Evolutionary conservation across 2,329 filamentous ascomycete genomes (phyloP).

Genomic region (Phialemoniopsis sp.): DNA sequence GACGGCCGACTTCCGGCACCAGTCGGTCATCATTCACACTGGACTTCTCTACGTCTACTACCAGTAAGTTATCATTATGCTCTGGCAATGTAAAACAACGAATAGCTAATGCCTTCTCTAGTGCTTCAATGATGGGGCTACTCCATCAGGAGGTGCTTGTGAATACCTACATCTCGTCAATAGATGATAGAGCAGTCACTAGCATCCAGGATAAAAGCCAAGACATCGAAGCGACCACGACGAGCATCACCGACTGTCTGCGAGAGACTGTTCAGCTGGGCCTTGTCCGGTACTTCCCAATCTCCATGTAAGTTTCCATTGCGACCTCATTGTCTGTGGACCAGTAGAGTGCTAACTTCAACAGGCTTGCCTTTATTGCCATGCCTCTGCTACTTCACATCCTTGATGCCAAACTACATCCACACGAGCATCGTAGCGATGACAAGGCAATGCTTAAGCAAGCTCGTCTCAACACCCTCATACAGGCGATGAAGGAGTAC

Average conservation of each 20-base stretch:
- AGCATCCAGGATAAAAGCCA: constrained; percentile 32
- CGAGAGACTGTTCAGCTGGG: constrained; percentile 38
- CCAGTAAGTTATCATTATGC: too few relatives aligned
- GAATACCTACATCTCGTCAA: too few relatives aligned
- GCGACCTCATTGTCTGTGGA: too few relatives aligned
- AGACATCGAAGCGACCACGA: constrained; percentile 37
- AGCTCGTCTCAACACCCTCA: constrained; percentile 34
- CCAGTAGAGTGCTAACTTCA: too few relatives aligned
- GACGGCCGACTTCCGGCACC: constrained; percentile 24
- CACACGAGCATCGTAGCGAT: constrained; percentile 10
- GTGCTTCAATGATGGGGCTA: constrained; percentile 1
- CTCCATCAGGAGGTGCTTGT: too few relatives aligned
- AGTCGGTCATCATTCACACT: constrained; percentile 38
- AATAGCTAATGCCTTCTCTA: too few relatives aligned
- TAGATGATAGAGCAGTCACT: constrained; percentile 17
- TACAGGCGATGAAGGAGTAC: constrained; percentile 39
- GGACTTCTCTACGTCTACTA: constrained; percentile 47
- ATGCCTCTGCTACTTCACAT: constrained; percentile 29
- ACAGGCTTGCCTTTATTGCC: constrained; percentile 27
- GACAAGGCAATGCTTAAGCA: constrained; percentile 29
- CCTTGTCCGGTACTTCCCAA: constrained; percentile 37
- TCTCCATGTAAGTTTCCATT: constrained; percentile 35
- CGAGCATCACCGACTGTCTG: constrained; percentile 36
- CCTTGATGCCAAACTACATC: constrained; percentile 28
- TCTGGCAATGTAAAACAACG: neutral